Conservation (phyloP, 1,284 basidiomycete species). For the Melampsora americana region DNA sequence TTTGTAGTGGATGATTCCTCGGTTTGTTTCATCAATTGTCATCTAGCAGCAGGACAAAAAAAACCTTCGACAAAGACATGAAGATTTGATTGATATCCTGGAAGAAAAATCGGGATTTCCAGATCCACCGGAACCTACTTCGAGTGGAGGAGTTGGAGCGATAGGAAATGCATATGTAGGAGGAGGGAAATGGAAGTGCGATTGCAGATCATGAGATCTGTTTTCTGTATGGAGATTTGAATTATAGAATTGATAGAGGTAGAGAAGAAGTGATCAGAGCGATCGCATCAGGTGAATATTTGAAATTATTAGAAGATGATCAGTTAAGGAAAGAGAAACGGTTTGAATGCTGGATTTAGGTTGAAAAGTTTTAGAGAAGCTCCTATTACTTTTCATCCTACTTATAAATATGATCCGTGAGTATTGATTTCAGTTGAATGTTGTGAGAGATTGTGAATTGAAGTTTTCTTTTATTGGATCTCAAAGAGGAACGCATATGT, state of each 20-base stretch:
- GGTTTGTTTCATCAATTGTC: constrained; percentile 90
- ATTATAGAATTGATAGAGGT: constrained; percentile 89
- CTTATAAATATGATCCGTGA: constrained; percentile 85
- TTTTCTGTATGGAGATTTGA: constrained; percentile 77
- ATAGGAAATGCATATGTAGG: constrained; percentile 64
- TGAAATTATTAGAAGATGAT: constrained; percentile 70
- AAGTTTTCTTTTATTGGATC: neutral
- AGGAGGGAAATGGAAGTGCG: constrained; percentile 90
- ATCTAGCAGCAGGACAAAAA: constrained; percentile 90
- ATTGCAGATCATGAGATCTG: constrained; percentile 91
- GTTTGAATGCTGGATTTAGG: constrained; percentile 76
- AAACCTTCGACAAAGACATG: constrained; percentile 75
- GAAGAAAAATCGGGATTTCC: constrained; percentile 75
- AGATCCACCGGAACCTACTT: constrained; percentile 58
- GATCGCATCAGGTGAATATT: constrained; percentile 65
- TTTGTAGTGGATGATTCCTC: constrained; percentile 78
- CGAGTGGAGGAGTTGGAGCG: constrained; percentile 3
- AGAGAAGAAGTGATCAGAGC: constrained; percentile 73
- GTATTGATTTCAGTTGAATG: constrained; percentile 51
- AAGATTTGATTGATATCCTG: constrained; percentile 76
- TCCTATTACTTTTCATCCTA: constrained; percentile 75
- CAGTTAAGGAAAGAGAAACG: constrained; percentile 86
- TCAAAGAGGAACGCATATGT: constrained; percentile 61
- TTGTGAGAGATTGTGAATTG: neutral
- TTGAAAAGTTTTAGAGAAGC: constrained; percentile 79